Evolutionary conservation across 305 asterid species (phyloP).

Genomic region (Petunia hybrid): DNA sequence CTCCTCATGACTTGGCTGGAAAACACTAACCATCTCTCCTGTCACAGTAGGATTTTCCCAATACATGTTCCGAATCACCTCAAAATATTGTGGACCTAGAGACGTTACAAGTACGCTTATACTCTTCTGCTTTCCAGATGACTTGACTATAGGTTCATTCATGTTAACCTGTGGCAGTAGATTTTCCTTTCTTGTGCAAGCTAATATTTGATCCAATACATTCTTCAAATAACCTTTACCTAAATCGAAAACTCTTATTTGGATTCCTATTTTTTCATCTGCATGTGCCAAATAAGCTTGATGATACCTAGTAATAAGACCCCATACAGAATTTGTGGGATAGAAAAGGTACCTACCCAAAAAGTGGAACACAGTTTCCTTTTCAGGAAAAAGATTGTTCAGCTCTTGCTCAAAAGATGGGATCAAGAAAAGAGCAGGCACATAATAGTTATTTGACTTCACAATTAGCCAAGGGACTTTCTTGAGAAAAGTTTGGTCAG

Average conservation of each 20-base stretch:
- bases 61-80: slow-evolving; percentile 64
- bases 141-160: slow-evolving; percentile 35
- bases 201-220: slow-evolving; percentile 65
- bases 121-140: slow-evolving; percentile 43
- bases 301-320: slow-evolving; percentile 73
- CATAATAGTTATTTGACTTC: slow-evolving; percentile 69
- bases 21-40: slow-evolving; percentile 64
- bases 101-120: slow-evolving; percentile 71
- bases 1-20: slow-evolving; percentile 85
- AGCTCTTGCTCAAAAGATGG: slow-evolving; percentile 68
- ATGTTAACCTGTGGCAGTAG: slow-evolving; percentile 57
- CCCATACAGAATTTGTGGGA: slow-evolving; percentile 86
- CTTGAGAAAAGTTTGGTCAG: slow-evolving; percentile 59
- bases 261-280: slow-evolving; percentile 76
- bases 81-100: slow-evolving; percentile 58
- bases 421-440: slow-evolving; percentile 77
- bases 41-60: slow-evolving; percentile 67
- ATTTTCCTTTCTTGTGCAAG: slow-evolving; percentile 61
- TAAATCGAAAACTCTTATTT: slow-evolving; percentile 64
- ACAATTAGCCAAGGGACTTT: slow-evolving; percentile 70
- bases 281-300: slow-evolving; percentile 68
- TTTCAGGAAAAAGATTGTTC: slow-evolving; percentile 67
- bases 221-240: slow-evolving; percentile 52
- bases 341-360: slow-evolving; percentile 82
- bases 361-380: slow-evolving; percentile 79